Evolutionary conservation across 2,329 filamentous ascomycete genomes (phyloP), one percentile per base, ranked within the genome.

Genomic region (Xylariales sp.): DNA sequence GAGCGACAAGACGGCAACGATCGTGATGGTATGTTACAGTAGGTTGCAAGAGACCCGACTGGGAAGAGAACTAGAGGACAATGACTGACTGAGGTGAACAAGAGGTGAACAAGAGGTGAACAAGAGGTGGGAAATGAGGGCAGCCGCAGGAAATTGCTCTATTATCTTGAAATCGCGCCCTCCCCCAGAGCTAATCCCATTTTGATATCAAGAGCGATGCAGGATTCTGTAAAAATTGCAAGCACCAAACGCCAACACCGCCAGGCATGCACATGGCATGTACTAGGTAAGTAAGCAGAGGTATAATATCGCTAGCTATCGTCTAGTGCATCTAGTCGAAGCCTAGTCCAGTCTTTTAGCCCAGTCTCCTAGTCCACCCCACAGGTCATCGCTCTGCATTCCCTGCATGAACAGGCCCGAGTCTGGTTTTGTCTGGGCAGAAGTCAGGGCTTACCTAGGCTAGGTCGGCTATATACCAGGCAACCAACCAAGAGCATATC

Each of bases 71-170:
- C 32, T 9, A 14, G 36, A 55, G 12, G 43, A 53, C 36, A 28
- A 23, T 8, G 41, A 23, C 49, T 50, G 43, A 41, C 1, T 41
- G 16, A 4, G 53, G 6, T 12, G 36, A 61, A 39, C 32, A 58
- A 57, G 23, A 23, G 23, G 6, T 12, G 36, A 61, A 39, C 32
- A 58, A 57, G 23, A 23, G 23, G 23, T 23, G 23, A 23, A 23
- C 23, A 23, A 53, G 36, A 65, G 46, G 5, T 23, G 56, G 56
- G 48, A 62, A 61, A 53, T 45, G 41, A 58, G 34, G 53, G 46
- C 57, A 43, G 34, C 12, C 3, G 43, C 34, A 55, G 62, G 66
- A 68, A 68, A 68, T 68, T 68, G 58, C 66, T 55, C 39, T 57
- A 55, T 58, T 58, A 58, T 65, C 61, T 61, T 56, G 50, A n/a